Percentiles rank a stretch among this genome's conserved stretches.
These are phyloP conservation scores for Nevesoporus exiguus DNA, from an alignment of 768 basidiomycete species.

Conservation along the genomic window DNA sequence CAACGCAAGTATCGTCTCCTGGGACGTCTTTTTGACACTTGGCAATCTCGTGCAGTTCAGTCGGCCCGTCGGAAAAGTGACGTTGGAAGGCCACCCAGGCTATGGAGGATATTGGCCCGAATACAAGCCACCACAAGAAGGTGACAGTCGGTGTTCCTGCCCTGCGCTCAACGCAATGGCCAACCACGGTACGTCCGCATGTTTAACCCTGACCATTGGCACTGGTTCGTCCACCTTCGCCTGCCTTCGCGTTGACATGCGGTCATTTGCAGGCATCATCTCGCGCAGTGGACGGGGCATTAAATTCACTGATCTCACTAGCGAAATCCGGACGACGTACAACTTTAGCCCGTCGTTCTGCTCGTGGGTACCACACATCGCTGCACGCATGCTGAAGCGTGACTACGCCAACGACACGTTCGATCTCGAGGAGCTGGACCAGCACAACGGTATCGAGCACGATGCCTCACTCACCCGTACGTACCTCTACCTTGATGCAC, in stretches of 20 bases:
- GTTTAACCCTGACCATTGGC: too few relatives aligned
- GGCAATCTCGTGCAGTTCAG: slow-evolving; percentile 19
- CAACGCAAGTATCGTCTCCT: slow-evolving; percentile 8
- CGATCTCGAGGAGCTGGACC: slow-evolving; percentile 61
- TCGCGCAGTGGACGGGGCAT: slow-evolving; percentile 70
- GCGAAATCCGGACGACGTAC: slow-evolving; percentile 50
- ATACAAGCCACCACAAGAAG: slow-evolving; percentile 51
- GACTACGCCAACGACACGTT: slow-evolving; percentile 55
- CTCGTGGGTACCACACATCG: slow-evolving; percentile 59
- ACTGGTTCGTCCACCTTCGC: background rate
- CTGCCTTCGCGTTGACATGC: too few relatives aligned
- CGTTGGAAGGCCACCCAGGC: slow-evolving; percentile 52
- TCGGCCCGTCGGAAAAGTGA: slow-evolving; percentile 47
- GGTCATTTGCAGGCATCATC: slow-evolving; percentile 43
- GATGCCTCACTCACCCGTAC: slow-evolving; percentile 34
- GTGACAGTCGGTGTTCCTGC: slow-evolving; percentile 70
- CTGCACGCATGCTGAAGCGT: slow-evolving; percentile 55
- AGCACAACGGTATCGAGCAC: slow-evolving; percentile 60
- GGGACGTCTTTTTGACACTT: slow-evolving; percentile 21
- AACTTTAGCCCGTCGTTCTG: slow-evolving; percentile 72
- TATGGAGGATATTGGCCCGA: slow-evolving; percentile 70
- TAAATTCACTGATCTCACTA: slow-evolving; percentile 48
- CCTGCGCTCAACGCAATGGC: slow-evolving; percentile 79
- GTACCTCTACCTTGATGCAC: background rate
- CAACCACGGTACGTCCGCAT: slow-evolving; percentile 63